Base-by-base conservation (phyloP, 495 filamentous ascomycete species). In the Neurospora sp. region DNA sequence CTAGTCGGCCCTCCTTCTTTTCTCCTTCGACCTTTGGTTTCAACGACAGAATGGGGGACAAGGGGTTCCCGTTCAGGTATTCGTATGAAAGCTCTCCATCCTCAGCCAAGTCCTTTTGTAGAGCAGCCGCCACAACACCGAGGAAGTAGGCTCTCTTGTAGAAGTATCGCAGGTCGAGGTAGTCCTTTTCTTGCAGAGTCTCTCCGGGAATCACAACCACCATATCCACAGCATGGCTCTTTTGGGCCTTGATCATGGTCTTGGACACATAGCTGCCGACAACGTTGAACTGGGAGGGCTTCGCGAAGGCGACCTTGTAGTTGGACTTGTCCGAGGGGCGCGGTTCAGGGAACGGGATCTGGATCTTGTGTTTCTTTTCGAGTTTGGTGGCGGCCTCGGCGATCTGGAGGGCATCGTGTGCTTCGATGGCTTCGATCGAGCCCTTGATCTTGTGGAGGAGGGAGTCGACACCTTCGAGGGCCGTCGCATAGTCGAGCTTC, bases 141-240 rank as follows among this genome's bases (percentile, higher is more conserved):
- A 99, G 81, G 74, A 97, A 98, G 77, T 94, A 98, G 5, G 96
- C 93, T 71, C 95, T 84, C 79, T 98, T 97, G 81, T 98, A 91
- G 77, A 98, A 98, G 80, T 95, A 99, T 73, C 96, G 88, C 82
- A 94, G 87, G 77, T 98, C 93, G 65, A 94, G 85, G 79, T 94
- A 98, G 81, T 99, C 96, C 80, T 99, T 98, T 70, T 94, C 92
- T 78, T 97, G 93, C 74, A 98, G 93, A 3, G 97, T 83, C 4
- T 87, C 82, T 61, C 80, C 79, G 18, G 96, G 94, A 89, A 99
- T 96, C 12, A 89, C 90, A 8, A 97, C 88, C 20, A 93, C 89
- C 85, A 99, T 83, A 82, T 99, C 96, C 69, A 97, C 85, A 1
- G 84, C 83, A 41, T 90, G 81, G 22, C 79, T 78, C 11, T 85